Percentiles rank a stretch among this genome's conserved stretches.
phyloP scores from a whole-genome alignment of 108 stramenopile species.

The Epithemia pelagica region DNA sequence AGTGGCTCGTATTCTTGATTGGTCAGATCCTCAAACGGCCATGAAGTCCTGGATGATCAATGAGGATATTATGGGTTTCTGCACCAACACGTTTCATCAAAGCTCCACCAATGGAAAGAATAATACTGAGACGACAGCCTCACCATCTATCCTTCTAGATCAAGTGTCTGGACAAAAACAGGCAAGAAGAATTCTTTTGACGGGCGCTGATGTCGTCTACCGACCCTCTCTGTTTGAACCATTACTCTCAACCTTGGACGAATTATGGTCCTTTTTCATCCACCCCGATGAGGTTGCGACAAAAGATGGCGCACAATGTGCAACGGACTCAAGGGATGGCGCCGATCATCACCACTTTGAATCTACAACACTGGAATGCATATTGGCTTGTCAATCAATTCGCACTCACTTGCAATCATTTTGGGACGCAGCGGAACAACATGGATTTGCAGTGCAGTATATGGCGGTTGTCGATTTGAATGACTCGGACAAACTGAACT shows the following conservation, averaged over 20 bases:
- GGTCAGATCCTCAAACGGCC: neutral
- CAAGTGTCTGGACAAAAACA: neutral
- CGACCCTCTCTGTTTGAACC: conserved; percentile 5
- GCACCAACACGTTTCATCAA: neutral
- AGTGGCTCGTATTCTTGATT: neutral
- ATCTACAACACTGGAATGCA: neutral
- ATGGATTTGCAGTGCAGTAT: neutral
- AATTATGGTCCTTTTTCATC: neutral
- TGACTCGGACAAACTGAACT: neutral
- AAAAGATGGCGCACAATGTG: neutral
- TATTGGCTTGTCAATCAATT: neutral
- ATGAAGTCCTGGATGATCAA: neutral
- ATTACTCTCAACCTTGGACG: neutral
- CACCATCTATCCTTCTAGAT: neutral
- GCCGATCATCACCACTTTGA: neutral
- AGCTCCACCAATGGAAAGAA: neutral
- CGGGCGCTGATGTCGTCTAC: conserved; percentile 8
- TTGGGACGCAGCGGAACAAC: conserved; percentile 2
- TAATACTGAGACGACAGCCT: neutral
- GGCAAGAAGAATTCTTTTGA: neutral
- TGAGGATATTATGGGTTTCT: neutral
- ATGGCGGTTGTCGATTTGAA: neutral
- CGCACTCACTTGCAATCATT: neutral
- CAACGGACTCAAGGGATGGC: neutral
- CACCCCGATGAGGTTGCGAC: neutral